These are phyloP conservation scores for Pythium apleroticum DNA, from an alignment of 352 stramenopile species.

Conservation along the genomic window DNA sequence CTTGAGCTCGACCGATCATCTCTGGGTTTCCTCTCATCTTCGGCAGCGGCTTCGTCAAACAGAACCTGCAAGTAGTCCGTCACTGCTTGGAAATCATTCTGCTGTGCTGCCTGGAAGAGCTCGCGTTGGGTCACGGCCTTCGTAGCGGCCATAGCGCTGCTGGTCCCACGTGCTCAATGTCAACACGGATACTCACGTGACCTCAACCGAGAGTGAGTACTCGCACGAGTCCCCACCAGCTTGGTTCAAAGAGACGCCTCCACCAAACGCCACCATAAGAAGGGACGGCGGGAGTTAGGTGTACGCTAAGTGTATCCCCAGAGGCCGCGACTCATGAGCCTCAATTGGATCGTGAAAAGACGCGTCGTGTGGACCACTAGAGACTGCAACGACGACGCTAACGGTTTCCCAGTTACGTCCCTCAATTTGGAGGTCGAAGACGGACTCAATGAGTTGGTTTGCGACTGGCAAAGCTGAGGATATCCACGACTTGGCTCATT, in stretches of 20 bases:
- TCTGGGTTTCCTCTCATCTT: constrained; percentile 14
- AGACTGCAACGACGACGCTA: constrained; percentile 2
- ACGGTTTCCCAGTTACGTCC: not conserved
- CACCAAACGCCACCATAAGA: not conserved
- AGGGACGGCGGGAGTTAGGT: not conserved
- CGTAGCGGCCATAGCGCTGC: constrained; percentile 8
- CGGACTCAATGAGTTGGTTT: constrained; percentile 2
- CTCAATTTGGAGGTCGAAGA: too few species aligned
- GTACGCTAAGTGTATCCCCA: constrained; percentile 9
- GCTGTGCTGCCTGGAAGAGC: constrained; percentile 65
- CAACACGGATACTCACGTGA: constrained; percentile 1
- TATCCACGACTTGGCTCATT: constrained; percentile 64
- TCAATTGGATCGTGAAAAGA: constrained; percentile 28
- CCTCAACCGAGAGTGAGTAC: constrained; percentile 7
- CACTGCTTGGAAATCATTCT: constrained; percentile 66
- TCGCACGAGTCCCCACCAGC: not conserved
- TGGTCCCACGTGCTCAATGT: not conserved
- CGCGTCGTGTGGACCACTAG: constrained; percentile 29
- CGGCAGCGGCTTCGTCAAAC: constrained; percentile 33
- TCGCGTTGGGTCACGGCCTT: constrained; percentile 49
- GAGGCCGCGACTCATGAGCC: constrained; percentile 23
- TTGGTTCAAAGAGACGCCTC: constrained; percentile 1
- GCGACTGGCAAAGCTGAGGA: constrained; percentile 42
- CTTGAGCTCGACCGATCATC: not conserved
- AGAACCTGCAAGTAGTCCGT: constrained; percentile 57